Conservation (phyloP, 2,329 filamentous ascomycete species). For the Arachnomyces sp. region DNA sequence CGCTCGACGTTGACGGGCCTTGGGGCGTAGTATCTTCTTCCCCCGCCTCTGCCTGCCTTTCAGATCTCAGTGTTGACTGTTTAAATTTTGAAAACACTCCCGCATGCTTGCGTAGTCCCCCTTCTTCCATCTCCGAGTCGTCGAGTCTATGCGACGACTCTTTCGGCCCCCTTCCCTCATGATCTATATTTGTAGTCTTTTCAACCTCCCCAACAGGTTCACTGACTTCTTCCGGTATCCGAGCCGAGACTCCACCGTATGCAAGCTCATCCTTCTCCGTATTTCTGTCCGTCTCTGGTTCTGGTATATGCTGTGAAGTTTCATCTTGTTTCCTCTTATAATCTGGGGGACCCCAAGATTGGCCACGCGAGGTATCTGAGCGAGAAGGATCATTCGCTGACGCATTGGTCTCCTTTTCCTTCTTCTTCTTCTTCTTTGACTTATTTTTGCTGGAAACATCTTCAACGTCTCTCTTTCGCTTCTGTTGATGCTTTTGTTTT, state of each 20-base stretch:
- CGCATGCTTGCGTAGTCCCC: constrained; percentile 13
- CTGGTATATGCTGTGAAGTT: constrained; percentile 1
- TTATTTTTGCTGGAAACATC: constrained; percentile 2
- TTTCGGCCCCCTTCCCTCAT: constrained; percentile 3
- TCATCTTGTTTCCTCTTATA: constrained; percentile 1
- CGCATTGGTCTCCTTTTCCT: constrained; percentile 28
- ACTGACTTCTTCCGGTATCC: neutral
- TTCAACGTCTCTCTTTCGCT: constrained; percentile 5
- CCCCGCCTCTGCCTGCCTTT: constrained; percentile 1
- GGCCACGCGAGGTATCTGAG: neutral
- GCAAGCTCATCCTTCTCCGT: constrained; percentile 3
- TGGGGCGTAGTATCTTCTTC: constrained; percentile 14
- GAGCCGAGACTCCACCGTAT: neutral
- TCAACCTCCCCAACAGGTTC: constrained; percentile 22
- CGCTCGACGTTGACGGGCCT: constrained; percentile 5
- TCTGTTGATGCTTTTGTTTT: constrained; percentile 14
- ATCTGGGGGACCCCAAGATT: neutral
- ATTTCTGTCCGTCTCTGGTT: constrained; percentile 10
- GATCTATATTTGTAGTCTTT: neutral
- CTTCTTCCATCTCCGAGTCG: constrained; percentile 32
- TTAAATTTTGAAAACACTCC: constrained; percentile 22
- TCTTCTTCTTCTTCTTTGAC: constrained; percentile 28
- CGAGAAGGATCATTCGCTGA: neutral
- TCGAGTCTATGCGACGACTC: constrained; percentile 7
- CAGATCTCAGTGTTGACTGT: constrained; percentile 11